phyloP scores from a whole-genome alignment of 352 stramenopile species.

The Albugo laibachii region DNA sequence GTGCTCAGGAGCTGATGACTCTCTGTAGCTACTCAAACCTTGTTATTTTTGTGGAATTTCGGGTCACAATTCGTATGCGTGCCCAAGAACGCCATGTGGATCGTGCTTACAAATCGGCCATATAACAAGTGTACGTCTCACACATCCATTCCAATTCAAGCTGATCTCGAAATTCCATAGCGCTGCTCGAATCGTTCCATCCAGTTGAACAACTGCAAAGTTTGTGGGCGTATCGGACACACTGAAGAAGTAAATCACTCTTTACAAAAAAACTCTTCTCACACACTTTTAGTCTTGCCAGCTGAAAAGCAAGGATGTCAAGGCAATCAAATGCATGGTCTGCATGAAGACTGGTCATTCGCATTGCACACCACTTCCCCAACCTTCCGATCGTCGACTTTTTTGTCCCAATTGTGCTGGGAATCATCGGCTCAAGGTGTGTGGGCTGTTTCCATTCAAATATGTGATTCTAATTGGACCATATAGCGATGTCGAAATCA shows the following conservation, averaged over 20 bases:
- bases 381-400: constrained; percentile 37
- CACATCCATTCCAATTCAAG: no score
- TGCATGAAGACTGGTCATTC: constrained; percentile 38
- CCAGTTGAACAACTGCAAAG: neutral
- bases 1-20: neutral
- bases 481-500: neutral
- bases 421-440: constrained; percentile 25
- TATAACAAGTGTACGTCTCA: constrained; percentile 34
- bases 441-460: neutral
- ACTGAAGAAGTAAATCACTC: neutral
- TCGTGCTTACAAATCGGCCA: constrained; percentile 18
- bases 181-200: constrained; percentile 18
- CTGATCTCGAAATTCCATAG: constrained; percentile 10
- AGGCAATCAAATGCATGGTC: constrained; percentile 38
- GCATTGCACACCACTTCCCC: constrained; percentile 40
- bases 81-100: constrained; percentile 42
- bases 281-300: neutral
- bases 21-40: constrained; percentile 22
- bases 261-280: neutral
- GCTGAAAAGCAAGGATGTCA: neutral
- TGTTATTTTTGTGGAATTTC: constrained; percentile 67
- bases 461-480: neutral
- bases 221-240: constrained; percentile 36
- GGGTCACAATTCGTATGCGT: constrained; percentile 46
- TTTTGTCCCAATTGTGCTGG: constrained; percentile 47